phyloP scores from a whole-genome alignment of 1,284 basidiomycete species.

The Moniliophthora roreri region DNA sequence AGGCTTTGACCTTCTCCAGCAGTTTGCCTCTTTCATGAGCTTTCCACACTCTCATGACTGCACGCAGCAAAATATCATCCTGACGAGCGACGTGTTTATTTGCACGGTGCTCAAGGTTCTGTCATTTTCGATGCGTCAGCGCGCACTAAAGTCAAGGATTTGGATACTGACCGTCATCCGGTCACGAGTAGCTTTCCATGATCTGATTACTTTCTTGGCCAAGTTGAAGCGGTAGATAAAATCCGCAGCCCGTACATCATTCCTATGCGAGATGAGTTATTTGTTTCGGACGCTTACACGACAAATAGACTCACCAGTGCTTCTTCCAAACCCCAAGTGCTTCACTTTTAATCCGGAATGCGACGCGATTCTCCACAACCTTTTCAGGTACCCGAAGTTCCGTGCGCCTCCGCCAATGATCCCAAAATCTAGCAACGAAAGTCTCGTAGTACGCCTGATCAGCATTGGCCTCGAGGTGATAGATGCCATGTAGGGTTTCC shows the following conservation, averaged over 20 bases:
- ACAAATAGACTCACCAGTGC: slow-evolving; percentile 44
- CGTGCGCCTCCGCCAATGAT: slow-evolving; percentile 50
- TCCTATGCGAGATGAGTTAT: slow-evolving; percentile 40
- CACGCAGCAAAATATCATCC: slow-evolving; percentile 63
- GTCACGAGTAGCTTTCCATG: slow-evolving; percentile 56
- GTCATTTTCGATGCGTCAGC: slow-evolving; percentile 4
- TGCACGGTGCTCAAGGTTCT: slow-evolving; percentile 52
- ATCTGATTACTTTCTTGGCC: slow-evolving; percentile 43
- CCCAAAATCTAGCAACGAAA: slow-evolving; percentile 44
- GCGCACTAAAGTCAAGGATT: slow-evolving; percentile 1
- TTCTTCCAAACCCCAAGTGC: slow-evolving; percentile 55
- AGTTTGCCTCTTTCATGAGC: slow-evolving; percentile 66
- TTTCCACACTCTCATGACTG: slow-evolving; percentile 70
- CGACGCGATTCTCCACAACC: slow-evolving; percentile 23
- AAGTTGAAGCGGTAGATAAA: slow-evolving; percentile 42
- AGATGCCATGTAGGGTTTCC: slow-evolving; percentile 35
- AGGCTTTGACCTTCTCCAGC: slow-evolving; percentile 53
- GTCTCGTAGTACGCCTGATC: slow-evolving; percentile 42
- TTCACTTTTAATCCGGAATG: slow-evolving; percentile 45
- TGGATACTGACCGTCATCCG: slow-evolving; percentile 47
- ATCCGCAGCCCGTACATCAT: slow-evolving; percentile 41
- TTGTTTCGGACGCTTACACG: slow-evolving; percentile 13
- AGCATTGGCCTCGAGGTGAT: slow-evolving; percentile 45
- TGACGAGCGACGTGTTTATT: slow-evolving; percentile 58
- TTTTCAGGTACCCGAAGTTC: slow-evolving; percentile 43